phyloP scores from a whole-genome alignment of 371 early-diverging fungal genomes.

The Gilbertella persicaria region DNA sequence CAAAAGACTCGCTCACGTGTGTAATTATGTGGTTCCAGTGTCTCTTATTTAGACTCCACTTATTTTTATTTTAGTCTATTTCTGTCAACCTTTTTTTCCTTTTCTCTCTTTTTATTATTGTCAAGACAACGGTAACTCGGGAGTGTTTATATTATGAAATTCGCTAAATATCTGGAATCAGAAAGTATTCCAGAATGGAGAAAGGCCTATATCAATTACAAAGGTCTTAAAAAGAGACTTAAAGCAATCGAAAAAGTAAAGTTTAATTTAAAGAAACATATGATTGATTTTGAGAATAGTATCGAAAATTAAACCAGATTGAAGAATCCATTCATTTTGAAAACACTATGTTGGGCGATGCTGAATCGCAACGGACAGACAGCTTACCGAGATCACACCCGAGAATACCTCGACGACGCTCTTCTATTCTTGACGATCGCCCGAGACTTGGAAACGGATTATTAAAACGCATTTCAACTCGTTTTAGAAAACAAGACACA shows the following conservation, averaged over 20 bases:
- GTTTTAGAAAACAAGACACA: conserved; percentile 10
- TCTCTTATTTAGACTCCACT: too few species aligned
- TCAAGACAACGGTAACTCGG: too few species aligned
- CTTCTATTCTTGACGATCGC: conserved; percentile 18
- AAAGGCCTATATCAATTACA: conserved; percentile 76
- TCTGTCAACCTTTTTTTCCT: neutral
- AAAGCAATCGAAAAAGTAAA: conserved; percentile 60
- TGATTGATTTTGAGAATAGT: neutral
- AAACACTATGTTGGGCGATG: neutral
- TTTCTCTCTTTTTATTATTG: neutral
- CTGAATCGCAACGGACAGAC: neutral
- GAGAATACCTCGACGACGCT: conserved; percentile 16
- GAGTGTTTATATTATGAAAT: conserved; percentile 82
- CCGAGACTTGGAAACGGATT: too few species aligned
- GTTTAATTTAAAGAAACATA: neutral
- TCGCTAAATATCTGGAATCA: conserved; percentile 74
- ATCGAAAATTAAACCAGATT: conserved; percentile 16
- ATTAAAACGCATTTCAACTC: conserved; percentile 8
- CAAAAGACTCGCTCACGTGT: too few species aligned
- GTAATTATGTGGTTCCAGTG: too few species aligned
- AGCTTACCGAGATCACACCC: neutral
- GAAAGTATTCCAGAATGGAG: conserved; percentile 87
- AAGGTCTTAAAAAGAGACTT: conserved; percentile 68
- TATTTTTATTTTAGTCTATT: too few species aligned
- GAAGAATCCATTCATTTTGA: conserved; percentile 9